Percentiles rank a stretch among this genome's conserved stretches.
Conservation (phyloP, 78 protist species). For the Guillardia theta region DNA sequence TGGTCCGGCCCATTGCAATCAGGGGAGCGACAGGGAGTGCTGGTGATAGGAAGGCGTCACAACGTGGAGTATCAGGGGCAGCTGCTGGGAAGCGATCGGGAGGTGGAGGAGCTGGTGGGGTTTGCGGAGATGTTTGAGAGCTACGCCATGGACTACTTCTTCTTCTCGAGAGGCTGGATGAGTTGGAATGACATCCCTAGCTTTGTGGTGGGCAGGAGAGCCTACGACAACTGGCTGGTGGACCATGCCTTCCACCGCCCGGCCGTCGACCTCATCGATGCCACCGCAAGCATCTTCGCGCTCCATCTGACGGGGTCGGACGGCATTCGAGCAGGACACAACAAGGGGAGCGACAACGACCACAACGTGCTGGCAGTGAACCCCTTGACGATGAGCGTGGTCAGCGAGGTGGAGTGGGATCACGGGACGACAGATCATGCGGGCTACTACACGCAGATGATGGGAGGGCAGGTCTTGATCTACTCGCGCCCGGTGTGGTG, state of each 20-base stretch:
- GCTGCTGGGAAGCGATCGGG: not conserved
- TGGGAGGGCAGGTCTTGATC: too few relatives aligned
- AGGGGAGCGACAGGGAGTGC: not conserved
- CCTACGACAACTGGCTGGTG: conserved; percentile 1
- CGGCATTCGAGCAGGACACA: not conserved
- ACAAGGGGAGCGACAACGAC: not conserved
- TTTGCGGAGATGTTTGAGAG: not conserved
- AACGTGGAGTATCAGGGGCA: not conserved
- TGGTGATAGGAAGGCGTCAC: not conserved
- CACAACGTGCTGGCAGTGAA: not conserved
- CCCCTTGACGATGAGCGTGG: not conserved
- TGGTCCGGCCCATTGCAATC: not conserved
- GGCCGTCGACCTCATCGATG: not conserved
- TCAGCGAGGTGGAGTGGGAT: not conserved
- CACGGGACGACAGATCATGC: too few relatives aligned
- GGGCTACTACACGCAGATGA: too few relatives aligned
- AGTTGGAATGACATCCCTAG: not conserved
- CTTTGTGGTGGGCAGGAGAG: not conserved
- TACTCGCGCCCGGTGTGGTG: too few relatives aligned
- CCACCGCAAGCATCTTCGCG: not conserved
- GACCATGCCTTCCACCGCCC: not conserved
- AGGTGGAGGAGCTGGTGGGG: not conserved
- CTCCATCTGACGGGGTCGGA: not conserved
- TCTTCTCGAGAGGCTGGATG: not conserved
- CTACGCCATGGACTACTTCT: not conserved